Evolutionary conservation across 805 yeast genomes (phyloP).

Genomic region (Kuraishia ogatae): DNA sequence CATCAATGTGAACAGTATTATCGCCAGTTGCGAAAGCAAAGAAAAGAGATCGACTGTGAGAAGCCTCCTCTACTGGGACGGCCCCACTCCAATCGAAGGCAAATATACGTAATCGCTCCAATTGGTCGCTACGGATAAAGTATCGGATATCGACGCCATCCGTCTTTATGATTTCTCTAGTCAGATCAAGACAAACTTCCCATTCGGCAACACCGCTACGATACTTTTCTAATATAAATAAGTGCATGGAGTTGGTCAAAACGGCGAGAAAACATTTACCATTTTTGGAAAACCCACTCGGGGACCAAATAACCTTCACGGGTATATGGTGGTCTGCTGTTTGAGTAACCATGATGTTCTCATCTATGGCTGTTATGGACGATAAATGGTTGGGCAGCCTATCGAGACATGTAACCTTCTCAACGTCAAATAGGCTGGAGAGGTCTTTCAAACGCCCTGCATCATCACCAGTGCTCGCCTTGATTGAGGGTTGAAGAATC

Average conservation of each 20-base stretch:
- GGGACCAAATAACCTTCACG: conserved; percentile 10
- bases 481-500: background rate
- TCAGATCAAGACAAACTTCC: conserved; percentile 9
- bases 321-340: background rate
- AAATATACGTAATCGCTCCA: conserved; percentile 13
- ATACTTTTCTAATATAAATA: conserved; percentile 9
- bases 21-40: conserved; percentile 4
- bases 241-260: conserved; percentile 12
- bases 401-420: background rate
- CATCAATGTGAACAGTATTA: conserved; percentile 2
- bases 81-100: conserved; percentile 12
- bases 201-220: conserved; percentile 9
- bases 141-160: conserved; percentile 7
- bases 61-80: background rate
- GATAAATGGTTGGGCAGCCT: background rate
- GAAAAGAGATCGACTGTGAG: background rate
- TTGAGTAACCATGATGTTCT: background rate
- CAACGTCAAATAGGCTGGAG: background rate
- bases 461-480: background rate
- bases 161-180: conserved; percentile 5
- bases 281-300: conserved; percentile 10
- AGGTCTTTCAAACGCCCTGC: background rate
- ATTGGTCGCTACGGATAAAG: conserved; percentile 7
- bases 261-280: conserved; percentile 9
- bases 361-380: background rate